phyloP scores from a whole-genome alignment of 2,329 filamentous ascomycete species.

The Aspergillus quadricinctus region DNA sequence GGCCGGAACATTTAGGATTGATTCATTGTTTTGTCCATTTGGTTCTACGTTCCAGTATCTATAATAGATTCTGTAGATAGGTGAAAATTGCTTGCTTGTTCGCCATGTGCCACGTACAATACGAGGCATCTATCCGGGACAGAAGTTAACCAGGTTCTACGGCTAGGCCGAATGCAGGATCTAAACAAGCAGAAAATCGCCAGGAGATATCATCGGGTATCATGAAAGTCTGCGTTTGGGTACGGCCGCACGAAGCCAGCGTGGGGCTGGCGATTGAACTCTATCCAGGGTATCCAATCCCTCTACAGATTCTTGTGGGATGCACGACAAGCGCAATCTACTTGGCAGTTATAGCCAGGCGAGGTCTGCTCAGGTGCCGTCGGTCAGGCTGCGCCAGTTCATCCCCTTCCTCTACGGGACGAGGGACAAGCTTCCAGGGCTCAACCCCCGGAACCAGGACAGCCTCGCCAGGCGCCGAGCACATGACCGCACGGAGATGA shows the following conservation, averaged over 20 bases:
- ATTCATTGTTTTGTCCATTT: neutral
- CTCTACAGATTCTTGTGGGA: neutral
- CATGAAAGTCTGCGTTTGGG: neutral
- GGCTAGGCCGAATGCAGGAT: neutral
- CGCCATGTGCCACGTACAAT: neutral
- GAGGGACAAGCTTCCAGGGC: neutral
- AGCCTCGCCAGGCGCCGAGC: slow-evolving; percentile 9
- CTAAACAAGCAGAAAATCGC: neutral
- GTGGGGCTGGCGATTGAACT: neutral
- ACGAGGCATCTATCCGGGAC: neutral
- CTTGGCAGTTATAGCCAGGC: neutral
- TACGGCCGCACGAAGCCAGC: too few relatives aligned
- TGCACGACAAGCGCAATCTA: neutral
- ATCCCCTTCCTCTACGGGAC: neutral
- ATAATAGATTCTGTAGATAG: neutral
- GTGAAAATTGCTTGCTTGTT: neutral
- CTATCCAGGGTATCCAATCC: neutral
- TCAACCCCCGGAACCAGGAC: slow-evolving; percentile 3
- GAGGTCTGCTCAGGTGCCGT: neutral
- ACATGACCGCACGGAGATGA: slow-evolving; percentile 22
- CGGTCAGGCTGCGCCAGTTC: neutral
- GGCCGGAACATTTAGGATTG: neutral
- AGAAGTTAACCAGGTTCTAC: neutral
- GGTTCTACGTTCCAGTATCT: neutral
- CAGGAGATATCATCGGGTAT: neutral